phyloP scores from a whole-genome alignment of 139 green algal genomes.

The Deuterostichococcus epilithicus region DNA sequence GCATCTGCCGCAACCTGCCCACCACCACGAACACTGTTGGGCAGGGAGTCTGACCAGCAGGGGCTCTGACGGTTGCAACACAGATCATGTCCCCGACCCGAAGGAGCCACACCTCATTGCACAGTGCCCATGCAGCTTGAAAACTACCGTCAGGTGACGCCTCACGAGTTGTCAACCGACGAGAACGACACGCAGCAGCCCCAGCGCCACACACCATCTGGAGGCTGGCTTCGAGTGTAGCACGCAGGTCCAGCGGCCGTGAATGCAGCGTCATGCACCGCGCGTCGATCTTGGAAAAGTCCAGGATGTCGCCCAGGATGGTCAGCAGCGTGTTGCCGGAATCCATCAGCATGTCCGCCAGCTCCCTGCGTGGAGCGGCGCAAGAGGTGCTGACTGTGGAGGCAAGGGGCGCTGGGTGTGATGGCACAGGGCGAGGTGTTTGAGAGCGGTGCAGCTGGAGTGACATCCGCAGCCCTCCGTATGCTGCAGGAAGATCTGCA shows the following conservation, averaged over 20 bases:
- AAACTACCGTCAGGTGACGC: no score
- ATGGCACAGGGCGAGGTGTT: no score
- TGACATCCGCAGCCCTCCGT: no score
- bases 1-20: constrained; percentile 12
- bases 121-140: no score
- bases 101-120: no score
- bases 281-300: constrained; percentile 52
- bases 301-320: constrained; percentile 54
- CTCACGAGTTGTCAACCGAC: no score
- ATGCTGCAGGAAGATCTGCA: neutral
- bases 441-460: no score
- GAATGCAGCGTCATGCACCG: constrained; percentile 28
- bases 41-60: no score
- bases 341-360: constrained; percentile 42
- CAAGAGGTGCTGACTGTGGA: neutral
- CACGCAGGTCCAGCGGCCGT: constrained; percentile 17
- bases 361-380: constrained; percentile 13
- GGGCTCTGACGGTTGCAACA: no score
- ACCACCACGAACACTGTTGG: no score
- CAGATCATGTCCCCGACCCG: no score
- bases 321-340: constrained; percentile 48
- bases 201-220: constrained; percentile 26
- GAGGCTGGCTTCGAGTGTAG: constrained; percentile 25
- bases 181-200: no score
- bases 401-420: neutral